Evolutionary conservation across 106 monocot genomes (phyloP), one percentile per base, ranked within the genome.

Genomic region (Allium sativum): DNA sequence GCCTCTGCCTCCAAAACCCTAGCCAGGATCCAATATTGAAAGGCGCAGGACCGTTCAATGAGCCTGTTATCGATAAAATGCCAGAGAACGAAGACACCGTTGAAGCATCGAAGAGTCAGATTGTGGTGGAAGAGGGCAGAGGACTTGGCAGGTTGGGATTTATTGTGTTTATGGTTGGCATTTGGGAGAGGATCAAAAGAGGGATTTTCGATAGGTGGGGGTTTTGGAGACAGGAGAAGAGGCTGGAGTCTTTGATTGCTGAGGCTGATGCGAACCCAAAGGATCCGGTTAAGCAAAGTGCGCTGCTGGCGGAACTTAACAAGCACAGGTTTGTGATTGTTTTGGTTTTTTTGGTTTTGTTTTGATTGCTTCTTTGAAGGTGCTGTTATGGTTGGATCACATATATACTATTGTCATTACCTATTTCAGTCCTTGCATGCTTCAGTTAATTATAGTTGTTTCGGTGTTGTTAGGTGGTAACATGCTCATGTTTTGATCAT

Each of bases 181-280:
- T 70, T 21, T 55, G 73, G 67, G 81, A 59, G 15, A 65, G 62
- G 22, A 70, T 75, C 9, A 76, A 66, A 78, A 79, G 68, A 56
- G 69, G 73, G 42, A 31, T 31, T 31, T 65, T 82, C 6, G 84
- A 82, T 45, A 55, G 18, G 63, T 98, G 82, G 91, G 87, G 87
- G 40, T 85, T 91, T 58, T 84, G 82, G 91, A 58, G 69, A 53
- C 74, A 85, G 70, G 84, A 88, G 60, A 76, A 67, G 78, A 72
- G 74, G 67, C 62, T 98, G 62, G 77, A 88, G 72, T 71, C 59
- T 46, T 78, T 98, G 19, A 85, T 91, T 8, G 87, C 81, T 1
- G 96, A 98, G 40, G 96, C 96, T 1, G 87, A 98, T 68, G 91
- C 87, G 0, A 78, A 81, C 58, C 91, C 91, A 9, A 82, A 67